Percentiles rank a stretch among this genome's conserved stretches.
phyloP scores from a whole-genome alignment of 1,284 basidiomycete genomes.

The Veloboletus limbatus region DNA sequence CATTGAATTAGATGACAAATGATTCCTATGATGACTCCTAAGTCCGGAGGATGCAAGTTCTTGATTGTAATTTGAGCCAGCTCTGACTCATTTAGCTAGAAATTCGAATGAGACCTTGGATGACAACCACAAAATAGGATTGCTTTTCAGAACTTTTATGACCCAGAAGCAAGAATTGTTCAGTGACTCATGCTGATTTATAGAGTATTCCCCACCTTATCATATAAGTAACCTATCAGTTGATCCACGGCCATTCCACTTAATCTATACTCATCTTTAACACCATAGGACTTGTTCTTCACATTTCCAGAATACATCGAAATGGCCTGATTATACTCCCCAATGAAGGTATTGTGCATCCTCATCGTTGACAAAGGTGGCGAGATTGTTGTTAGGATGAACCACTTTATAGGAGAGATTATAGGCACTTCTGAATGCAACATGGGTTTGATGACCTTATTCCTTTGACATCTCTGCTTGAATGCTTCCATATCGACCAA shows the following conservation, averaged over 20 bases:
- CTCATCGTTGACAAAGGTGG: slow-evolving; percentile 1
- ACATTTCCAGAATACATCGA: neutral
- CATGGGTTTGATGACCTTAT: slow-evolving; percentile 1
- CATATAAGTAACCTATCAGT: too few species aligned
- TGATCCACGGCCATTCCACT: slow-evolving; percentile 2
- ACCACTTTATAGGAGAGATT: slow-evolving; percentile 16
- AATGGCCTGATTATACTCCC: neutral
- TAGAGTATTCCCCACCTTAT: too few species aligned
- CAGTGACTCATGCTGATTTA: too few species aligned
- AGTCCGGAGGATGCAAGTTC: too few species aligned
- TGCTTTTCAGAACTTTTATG: too few species aligned
- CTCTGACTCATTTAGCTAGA: too few species aligned
- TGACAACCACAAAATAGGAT: too few species aligned
- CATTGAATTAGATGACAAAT: too few species aligned
- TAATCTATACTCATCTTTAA: neutral
- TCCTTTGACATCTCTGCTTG: slow-evolving; percentile 16
- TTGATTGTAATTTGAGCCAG: too few species aligned
- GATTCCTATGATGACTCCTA: too few species aligned
- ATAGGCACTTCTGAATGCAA: slow-evolving; percentile 12
- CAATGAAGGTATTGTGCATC: neutral
- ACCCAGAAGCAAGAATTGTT: too few species aligned
- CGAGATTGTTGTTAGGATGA: slow-evolving; percentile 3
- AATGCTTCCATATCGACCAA: slow-evolving; percentile 6
- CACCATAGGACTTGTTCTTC: neutral
- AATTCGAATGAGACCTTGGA: too few species aligned